Base-by-base conservation (phyloP, 805 yeast species). In the Metschnikowia peoriensis region DNA sequence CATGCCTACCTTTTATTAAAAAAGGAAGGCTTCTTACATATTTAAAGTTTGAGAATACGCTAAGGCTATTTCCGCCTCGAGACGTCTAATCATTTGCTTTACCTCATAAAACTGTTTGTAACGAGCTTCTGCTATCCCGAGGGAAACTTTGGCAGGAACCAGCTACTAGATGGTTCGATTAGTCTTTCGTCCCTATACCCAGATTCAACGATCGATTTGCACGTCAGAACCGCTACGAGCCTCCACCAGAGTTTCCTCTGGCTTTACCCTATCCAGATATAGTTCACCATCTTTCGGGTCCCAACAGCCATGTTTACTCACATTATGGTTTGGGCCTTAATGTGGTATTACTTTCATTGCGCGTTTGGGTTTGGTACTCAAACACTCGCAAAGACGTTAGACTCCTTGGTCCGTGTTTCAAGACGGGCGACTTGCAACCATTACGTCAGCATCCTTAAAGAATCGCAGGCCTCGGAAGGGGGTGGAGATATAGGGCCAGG, bases 171-270 rank as follows among this genome's bases (percentile, higher is more conserved):
- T 68, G 72, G 72, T 69, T 68, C 72, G 73, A 68, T 69, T 69
- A 71, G 71, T 69, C 73, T 67, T 53, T 46, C 73, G 72, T 72
- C 72, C 72, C 72, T 70, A 69, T 69, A 70, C 73, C 72, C 73
- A 69, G 69, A 69, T 68, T 69, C 70, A 72, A 70, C 72, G 73
- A 68, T 69, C 72, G 73, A 69, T 68, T 70, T 70, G 73, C 73
- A 70, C 73, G 72, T 70, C 73, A 70, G 73, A 70, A 69, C 72
- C 72, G 72, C 73, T 69, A 66, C 72, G 75, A 68, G 72, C 72
- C 72, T 69, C 74, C 73, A 69, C 74, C 73, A 69, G 73, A 69
- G 72, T 69, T 68, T 69, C 73, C 73, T 69, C 74, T 68, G 73
- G 73, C 74, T 69, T 69, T 72, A 68, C 74, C 73, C 74, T 68